These are phyloP conservation scores for Zoysia matrella DNA, from an alignment of 202 grass and related monocot genomes.

Conservation along the genomic window DNA sequence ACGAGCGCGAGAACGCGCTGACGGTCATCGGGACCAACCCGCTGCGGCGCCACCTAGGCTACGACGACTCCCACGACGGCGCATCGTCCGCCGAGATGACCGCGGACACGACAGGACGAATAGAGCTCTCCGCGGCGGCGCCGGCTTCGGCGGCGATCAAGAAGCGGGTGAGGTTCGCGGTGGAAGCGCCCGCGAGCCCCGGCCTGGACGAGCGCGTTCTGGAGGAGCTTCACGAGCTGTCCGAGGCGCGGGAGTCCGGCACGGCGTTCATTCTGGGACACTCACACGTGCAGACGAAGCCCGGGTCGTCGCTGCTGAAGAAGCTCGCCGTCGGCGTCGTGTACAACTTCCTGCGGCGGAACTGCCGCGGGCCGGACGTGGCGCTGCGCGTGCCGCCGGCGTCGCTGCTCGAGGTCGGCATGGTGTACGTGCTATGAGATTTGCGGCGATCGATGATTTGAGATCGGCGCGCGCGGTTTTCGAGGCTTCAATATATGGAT, in stretches of 20 bases:
- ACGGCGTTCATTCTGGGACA: slow-evolving; percentile 92
- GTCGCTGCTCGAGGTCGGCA: slow-evolving; percentile 97
- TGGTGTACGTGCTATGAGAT: slow-evolving; percentile 93
- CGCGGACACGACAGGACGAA: too few species aligned
- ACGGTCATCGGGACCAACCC: slow-evolving; percentile 75
- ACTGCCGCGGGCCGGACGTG: slow-evolving; percentile 90
- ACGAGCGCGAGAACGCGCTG: slow-evolving; percentile 63
- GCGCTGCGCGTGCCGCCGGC: slow-evolving; percentile 87
- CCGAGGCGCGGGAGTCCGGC: slow-evolving; percentile 72
- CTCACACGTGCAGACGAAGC: slow-evolving; percentile 84
- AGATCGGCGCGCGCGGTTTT: neutral
- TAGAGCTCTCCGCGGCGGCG: slow-evolving; percentile 16
- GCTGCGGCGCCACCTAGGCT: slow-evolving; percentile 32
- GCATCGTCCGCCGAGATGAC: slow-evolving; percentile 41
- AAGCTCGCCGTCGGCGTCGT: slow-evolving; percentile 72
- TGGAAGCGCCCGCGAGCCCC: slow-evolving; percentile 38
- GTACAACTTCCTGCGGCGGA: slow-evolving; percentile 88
- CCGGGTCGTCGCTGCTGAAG: slow-evolving; percentile 79
- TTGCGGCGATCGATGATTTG: neutral
- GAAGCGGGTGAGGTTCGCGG: slow-evolving; percentile 69
- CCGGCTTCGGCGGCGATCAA: neutral
- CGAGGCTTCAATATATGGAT: neutral
- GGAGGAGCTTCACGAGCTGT: slow-evolving; percentile 80
- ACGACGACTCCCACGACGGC: slow-evolving; percentile 33
- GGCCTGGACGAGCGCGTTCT: slow-evolving; percentile 55